These are phyloP conservation scores for Lophiotrema nucula DNA, from an alignment of 495 filamentous ascomycete genomes.

Conservation along the genomic window DNA sequence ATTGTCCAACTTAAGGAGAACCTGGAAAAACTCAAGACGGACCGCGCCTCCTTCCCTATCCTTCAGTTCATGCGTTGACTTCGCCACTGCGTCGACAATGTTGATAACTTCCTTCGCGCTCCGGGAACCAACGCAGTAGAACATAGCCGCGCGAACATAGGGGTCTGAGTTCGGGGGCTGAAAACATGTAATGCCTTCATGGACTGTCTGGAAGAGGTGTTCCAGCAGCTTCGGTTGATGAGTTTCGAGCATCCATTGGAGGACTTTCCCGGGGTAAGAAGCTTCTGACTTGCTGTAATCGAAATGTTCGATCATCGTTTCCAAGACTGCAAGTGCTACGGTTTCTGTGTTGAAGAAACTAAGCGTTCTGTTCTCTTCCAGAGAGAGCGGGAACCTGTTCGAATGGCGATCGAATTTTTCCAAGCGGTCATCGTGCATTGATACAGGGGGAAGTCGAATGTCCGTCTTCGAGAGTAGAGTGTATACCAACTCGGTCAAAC, in stretches of 20 bases:
- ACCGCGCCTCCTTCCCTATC: slow-evolving; percentile 11
- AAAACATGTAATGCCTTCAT: slow-evolving; percentile 16
- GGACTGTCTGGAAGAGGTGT: slow-evolving; percentile 6
- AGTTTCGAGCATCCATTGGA: slow-evolving; percentile 28
- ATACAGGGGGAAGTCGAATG: background rate
- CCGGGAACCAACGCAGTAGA: slow-evolving; percentile 22
- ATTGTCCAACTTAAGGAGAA: slow-evolving; percentile 11
- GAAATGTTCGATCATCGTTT: slow-evolving; percentile 30
- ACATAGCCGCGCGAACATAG: slow-evolving; percentile 27
- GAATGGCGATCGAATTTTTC: slow-evolving; percentile 20
- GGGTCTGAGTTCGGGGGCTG: slow-evolving; percentile 12
- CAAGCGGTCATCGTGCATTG: background rate
- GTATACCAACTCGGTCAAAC: slow-evolving; percentile 27
- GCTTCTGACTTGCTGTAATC: slow-evolving; percentile 21
- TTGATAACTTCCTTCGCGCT: background rate
- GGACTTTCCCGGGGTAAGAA: slow-evolving; percentile 27
- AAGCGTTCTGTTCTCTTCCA: slow-evolving; percentile 10
- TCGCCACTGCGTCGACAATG: slow-evolving; percentile 17
- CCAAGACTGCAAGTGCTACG: slow-evolving; percentile 17
- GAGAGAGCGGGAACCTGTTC: slow-evolving; percentile 21
- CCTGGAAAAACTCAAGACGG: slow-evolving; percentile 23
- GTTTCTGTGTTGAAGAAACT: slow-evolving; percentile 21
- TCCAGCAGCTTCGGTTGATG: background rate
- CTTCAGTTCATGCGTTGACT: slow-evolving; percentile 8
- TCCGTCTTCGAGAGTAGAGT: slow-evolving; percentile 28